Base-by-base conservation (phyloP, 1,139 yeast genomes). In the Sugiyamaella neomexicana region DNA sequence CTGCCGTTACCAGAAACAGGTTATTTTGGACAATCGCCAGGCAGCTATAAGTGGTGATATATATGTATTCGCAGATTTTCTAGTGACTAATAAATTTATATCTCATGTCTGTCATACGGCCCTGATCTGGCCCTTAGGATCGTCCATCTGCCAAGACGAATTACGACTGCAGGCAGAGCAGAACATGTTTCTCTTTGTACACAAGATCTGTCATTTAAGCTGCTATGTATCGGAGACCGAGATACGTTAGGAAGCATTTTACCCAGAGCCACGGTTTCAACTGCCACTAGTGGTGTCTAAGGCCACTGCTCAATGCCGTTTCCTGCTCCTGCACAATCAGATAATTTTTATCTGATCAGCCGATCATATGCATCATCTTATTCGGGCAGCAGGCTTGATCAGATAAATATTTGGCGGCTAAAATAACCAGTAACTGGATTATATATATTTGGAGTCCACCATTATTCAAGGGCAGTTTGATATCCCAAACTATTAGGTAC, bases 1-100 rank as follows among this genome's bases (percentile, higher is more conserved):
- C 54, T 31, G 44, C 55, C 46, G 47, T 51, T 54, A n/a, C 63
- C 58, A 36, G 48, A 15, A 37, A 49, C 27, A 40, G 60, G 62
- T 5, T 59, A 38, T 44, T 59, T 59, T 53, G 62, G 61, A 9
- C 57, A 50, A 70, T 72, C 69, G 49, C 62, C 70, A 27, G 58
- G 60, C 62, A 5, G 58, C 79, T 32, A 61, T 20, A 41, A 49
- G 16, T 49, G 47, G 52, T 41, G 27, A 49, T 2, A 3, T 9
- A 40, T 5, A 20, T 20, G 5, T 20, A 20, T 20, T 31, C 7
- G 41, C 27, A 8, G 8, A 20, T 5, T 20, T 20, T 20, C 25
- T 20, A 20, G 25, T 20, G 25, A 5, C 5, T 3, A 27, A 43
- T 13, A 25, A 27, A 10, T 15, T n/a, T 25, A n/a, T 20, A 20